A percentile compares a stretch with the other conserved stretches of the same genome.
Conservation (phyloP, 164 flowering plant genomes). For the Vitis vinifera region ASM3070453v1 NC_081816.1:20545501-20546000, state of each 20-base stretch:
- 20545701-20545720: slow-evolving; percentile 64
- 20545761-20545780: slow-evolving; percentile 80
- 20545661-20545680: slow-evolving; percentile 68
- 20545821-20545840: slow-evolving; percentile 40
- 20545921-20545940: slow-evolving; percentile 2
- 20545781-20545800: slow-evolving; percentile 68
- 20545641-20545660: slow-evolving; percentile 68
- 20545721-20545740: slow-evolving; percentile 56
- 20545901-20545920: slow-evolving; percentile 58
- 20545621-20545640: slow-evolving; percentile 59
- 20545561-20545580: slow-evolving; percentile 44
- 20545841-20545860: slow-evolving; percentile 25
- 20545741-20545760: slow-evolving; percentile 61
- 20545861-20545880: slow-evolving; percentile 57
- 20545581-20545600: slow-evolving; percentile 65
- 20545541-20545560: slow-evolving; percentile 36
- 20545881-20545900: slow-evolving; percentile 85
- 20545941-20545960: slow-evolving; percentile 8
- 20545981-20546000: slow-evolving; percentile 70
- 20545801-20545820: slow-evolving; percentile 69
- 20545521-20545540: slow-evolving; percentile 13
- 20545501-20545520: not conserved
- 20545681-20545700: slow-evolving; percentile 60
- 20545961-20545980: slow-evolving; percentile 65
- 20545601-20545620: slow-evolving; percentile 59